phyloP scores from a whole-genome alignment of 257 asterid genomes.

The Petunia axillaris region DNA sequence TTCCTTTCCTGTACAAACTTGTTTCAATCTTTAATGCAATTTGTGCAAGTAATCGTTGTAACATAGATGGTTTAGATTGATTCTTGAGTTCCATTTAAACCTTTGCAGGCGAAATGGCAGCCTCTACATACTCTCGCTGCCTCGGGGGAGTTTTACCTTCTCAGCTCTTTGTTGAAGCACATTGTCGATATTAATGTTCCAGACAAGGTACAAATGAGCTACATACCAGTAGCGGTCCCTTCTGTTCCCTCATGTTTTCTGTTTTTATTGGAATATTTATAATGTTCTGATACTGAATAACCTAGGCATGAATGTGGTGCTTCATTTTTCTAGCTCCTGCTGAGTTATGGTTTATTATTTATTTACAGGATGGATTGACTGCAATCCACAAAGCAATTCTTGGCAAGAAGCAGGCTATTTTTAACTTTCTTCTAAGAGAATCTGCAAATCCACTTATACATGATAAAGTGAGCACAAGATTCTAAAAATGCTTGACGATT shows the following conservation, averaged over 20 bases:
- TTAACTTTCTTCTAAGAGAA: slow-evolving; percentile 84
- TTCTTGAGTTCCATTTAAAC: slow-evolving; percentile 20
- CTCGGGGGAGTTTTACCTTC: slow-evolving; percentile 82
- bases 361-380: slow-evolving; percentile 74
- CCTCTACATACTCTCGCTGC: slow-evolving; percentile 92
- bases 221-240: slow-evolving; percentile 17
- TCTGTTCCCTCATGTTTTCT: slow-evolving; percentile 23
- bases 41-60: not conserved
- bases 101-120: slow-evolving; percentile 83
- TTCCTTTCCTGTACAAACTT: slow-evolving; percentile 14
- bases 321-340: not conserved
- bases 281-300: slow-evolving; percentile 26
- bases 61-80: slow-evolving; percentile 25
- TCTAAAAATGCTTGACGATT: slow-evolving; percentile 13
- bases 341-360: not conserved
- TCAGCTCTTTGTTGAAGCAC: slow-evolving; percentile 71
- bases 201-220: slow-evolving; percentile 63
- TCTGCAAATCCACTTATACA: slow-evolving; percentile 80
- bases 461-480: slow-evolving; percentile 63
- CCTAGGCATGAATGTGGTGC: slow-evolving; percentile 6
- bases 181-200: slow-evolving; percentile 62
- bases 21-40: slow-evolving; percentile 15
- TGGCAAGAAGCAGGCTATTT: slow-evolving; percentile 84
- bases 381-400: slow-evolving; percentile 89
- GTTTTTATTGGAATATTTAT: not conserved